Percentiles rank a stretch among this genome's conserved stretches.
Conservation (phyloP, 352 stramenopile genomes). For the Phytophthora uliginosa region DNA sequence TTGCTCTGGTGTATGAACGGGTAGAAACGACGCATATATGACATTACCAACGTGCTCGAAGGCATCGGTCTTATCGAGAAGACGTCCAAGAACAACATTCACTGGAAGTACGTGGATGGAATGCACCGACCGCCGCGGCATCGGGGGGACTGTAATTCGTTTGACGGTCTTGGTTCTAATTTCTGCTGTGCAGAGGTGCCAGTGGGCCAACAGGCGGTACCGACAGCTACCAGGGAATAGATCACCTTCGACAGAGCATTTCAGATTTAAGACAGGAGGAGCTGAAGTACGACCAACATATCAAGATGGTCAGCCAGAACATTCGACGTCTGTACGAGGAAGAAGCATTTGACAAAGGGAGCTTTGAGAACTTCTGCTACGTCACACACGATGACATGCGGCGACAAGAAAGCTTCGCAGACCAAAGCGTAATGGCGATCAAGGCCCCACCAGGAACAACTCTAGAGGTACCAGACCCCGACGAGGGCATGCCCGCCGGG, state of each 20-base stretch:
- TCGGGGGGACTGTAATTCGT: not conserved
- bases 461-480: slow-evolving; percentile 95
- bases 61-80: slow-evolving; percentile 98
- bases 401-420: slow-evolving; percentile 81
- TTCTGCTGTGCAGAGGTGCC: slow-evolving; percentile 50
- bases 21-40: slow-evolving; percentile 98
- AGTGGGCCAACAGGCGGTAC: slow-evolving; percentile 53
- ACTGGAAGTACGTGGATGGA: slow-evolving; percentile 92
- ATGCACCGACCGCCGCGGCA: not conserved
- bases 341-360: slow-evolving; percentile 80
- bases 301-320: slow-evolving; percentile 83
- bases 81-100: slow-evolving; percentile 98
- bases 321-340: slow-evolving; percentile 89
- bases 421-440: slow-evolving; percentile 96
- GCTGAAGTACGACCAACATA: slow-evolving; percentile 85
- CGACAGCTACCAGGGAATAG: slow-evolving; percentile 74
- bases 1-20: not conserved
- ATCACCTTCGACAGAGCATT: slow-evolving; percentile 81
- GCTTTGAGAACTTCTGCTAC: slow-evolving; percentile 86
- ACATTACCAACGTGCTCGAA: slow-evolving; percentile 99
- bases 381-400: slow-evolving; percentile 93
- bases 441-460: slow-evolving; percentile 94
- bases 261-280: slow-evolving; percentile 88
- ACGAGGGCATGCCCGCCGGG: slow-evolving; percentile 93
- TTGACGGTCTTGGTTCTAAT: slow-evolving; percentile 3